A percentile compares a stretch with the other conserved stretches of the same genome.
phyloP scores from a whole-genome alignment of 2,329 filamentous ascomycete species.

The Fusarium globosum region DNA sequence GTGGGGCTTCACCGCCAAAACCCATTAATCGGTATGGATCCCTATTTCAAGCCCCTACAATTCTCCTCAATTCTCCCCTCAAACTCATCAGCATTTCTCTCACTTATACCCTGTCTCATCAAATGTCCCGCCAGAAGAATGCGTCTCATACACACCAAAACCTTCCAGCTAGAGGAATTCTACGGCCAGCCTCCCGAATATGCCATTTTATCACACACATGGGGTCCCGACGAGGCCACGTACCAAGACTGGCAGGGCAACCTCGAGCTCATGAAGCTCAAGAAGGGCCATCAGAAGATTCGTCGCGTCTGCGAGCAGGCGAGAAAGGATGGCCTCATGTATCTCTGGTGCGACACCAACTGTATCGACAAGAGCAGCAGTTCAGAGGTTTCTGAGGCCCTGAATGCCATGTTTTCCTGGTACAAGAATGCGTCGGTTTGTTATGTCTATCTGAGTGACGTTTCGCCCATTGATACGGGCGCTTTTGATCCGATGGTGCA shows the following conservation, averaged over 20 bases:
- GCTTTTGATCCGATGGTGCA: conserved; percentile 20
- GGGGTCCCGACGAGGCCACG: conserved; percentile 45
- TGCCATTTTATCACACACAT: conserved; percentile 50
- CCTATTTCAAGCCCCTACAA: neutral
- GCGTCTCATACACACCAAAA: conserved; percentile 44
- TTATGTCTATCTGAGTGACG: conserved; percentile 10
- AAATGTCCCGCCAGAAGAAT: conserved; percentile 11
- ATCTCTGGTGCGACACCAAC: conserved; percentile 30
- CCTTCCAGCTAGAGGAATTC: conserved; percentile 37
- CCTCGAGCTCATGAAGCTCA: conserved; percentile 26
- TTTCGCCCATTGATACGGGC: neutral
- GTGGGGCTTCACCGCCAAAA: conserved; percentile 31
- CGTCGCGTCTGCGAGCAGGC: conserved; percentile 23
- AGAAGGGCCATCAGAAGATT: conserved; percentile 25
- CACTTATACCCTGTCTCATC: neutral
- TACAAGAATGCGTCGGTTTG: conserved; percentile 24
- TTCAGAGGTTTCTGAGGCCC: conserved; percentile 20
- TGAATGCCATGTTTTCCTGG: conserved; percentile 27
- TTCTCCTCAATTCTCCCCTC: neutral
- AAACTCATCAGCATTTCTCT: neutral
- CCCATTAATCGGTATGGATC: conserved; percentile 9
- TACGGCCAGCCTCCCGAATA: conserved; percentile 44
- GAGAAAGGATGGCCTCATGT: conserved; percentile 22
- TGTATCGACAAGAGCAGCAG: conserved; percentile 32
- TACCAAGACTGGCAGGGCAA: conserved; percentile 36